A percentile compares a stretch with the other conserved stretches of the same genome.
These are phyloP conservation scores for Pyrenophora graminea DNA, from an alignment of 2,329 filamentous ascomycete species.

Conservation along the genomic window DNA sequence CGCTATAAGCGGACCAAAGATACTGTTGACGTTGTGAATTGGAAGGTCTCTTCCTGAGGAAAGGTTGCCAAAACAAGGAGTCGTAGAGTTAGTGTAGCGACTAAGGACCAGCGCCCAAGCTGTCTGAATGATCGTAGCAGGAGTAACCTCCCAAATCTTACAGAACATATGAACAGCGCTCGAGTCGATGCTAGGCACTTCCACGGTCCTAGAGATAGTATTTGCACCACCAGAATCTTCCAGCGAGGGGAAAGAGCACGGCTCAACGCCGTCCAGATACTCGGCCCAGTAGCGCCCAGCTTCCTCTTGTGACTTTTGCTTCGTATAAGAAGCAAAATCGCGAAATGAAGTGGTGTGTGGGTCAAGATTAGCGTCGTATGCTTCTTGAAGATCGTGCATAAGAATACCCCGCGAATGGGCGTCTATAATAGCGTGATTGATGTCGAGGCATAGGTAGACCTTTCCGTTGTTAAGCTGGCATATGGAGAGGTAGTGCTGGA, in stretches of 20 bases:
- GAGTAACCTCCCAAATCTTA: background rate
- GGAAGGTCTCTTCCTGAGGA: too few relatives aligned
- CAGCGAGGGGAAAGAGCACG: background rate
- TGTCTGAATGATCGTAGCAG: constrained; percentile 14
- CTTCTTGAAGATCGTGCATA: background rate
- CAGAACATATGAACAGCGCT: background rate
- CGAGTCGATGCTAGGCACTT: too few relatives aligned
- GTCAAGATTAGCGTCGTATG: background rate
- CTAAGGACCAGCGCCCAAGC: constrained; percentile 20
- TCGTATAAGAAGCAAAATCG: too few relatives aligned
- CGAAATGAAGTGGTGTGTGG: background rate
- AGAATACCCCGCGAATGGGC: background rate
- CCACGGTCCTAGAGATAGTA: too few relatives aligned
- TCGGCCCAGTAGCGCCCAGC: too few relatives aligned
- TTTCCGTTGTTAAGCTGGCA: background rate
- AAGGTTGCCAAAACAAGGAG: too few relatives aligned
- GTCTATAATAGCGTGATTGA: background rate
- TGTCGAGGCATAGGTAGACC: background rate
- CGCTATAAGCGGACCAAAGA: too few relatives aligned
- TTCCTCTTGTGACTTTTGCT: too few relatives aligned
- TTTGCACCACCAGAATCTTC: too few relatives aligned
- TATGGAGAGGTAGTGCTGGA: too few relatives aligned
- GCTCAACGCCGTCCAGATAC: background rate
- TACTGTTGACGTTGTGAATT: too few relatives aligned
- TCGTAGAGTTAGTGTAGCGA: too few relatives aligned